Conservation (phyloP, 495 filamentous ascomycete genomes). For the Penicillium arizonense region DNA sequence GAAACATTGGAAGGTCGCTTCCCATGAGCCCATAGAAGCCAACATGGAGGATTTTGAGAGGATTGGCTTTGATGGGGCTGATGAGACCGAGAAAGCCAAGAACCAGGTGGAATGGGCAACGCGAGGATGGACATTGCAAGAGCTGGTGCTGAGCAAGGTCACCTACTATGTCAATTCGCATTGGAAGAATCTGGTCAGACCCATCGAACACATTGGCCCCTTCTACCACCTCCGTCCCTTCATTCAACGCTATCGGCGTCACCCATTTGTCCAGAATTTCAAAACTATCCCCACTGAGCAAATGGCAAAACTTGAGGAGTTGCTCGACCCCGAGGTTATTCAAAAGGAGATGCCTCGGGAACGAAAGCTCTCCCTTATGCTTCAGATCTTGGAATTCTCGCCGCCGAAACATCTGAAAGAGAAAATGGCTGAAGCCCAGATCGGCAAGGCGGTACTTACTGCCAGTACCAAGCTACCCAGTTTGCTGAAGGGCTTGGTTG, state of each 20-base stretch:
- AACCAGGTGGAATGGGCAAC: slow-evolving; percentile 33
- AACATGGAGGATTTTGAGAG: slow-evolving; percentile 5
- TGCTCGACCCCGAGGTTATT: neutral
- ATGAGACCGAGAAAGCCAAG: neutral
- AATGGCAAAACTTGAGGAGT: neutral
- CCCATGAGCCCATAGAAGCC: neutral
- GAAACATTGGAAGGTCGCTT: slow-evolving; percentile 16
- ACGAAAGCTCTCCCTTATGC: neutral
- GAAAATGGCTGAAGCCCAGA: slow-evolving; percentile 2
- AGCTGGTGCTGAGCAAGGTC: slow-evolving; percentile 47
- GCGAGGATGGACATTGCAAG: slow-evolving; percentile 49
- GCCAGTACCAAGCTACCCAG: neutral
- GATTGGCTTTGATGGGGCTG: neutral
- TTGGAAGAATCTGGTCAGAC: slow-evolving; percentile 33
- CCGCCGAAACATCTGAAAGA: neutral
- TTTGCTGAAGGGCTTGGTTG: neutral
- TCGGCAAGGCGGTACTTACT: slow-evolving; percentile 3
- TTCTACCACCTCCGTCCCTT: slow-evolving; percentile 41
- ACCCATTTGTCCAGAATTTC: slow-evolving; percentile 12
- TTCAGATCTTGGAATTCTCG: neutral
- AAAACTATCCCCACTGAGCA: neutral
- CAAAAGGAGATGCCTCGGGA: neutral
- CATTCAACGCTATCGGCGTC: slow-evolving; percentile 26
- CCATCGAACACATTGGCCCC: slow-evolving; percentile 35
- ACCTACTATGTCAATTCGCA: slow-evolving; percentile 43